phyloP scores from a whole-genome alignment of 345 rosid species.

The Iberis pinnata region DNA sequence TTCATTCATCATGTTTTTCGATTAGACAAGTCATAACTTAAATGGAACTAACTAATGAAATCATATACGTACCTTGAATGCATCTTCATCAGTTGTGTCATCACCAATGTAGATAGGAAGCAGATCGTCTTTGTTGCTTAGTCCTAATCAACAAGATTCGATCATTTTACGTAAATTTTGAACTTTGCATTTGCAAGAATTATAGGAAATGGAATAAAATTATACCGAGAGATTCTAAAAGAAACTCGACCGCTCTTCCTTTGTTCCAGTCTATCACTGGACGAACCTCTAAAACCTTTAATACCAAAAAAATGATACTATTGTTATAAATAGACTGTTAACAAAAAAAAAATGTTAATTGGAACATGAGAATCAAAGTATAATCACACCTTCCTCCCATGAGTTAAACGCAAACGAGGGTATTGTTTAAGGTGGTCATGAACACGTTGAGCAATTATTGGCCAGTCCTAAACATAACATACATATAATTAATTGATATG shows the following conservation, averaged over 20 bases:
- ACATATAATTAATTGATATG: too few relatives aligned
- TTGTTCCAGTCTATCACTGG: conserved; percentile 91
- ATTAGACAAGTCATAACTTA: not conserved
- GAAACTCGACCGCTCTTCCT: conserved; percentile 90
- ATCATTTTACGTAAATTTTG: not conserved
- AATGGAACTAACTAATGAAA: conserved; percentile 6
- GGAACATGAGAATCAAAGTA: too few relatives aligned
- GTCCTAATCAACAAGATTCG: conserved; percentile 38
- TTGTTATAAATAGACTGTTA: not conserved
- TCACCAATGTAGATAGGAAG: conserved; percentile 85
- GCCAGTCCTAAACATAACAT: conserved; percentile 55
- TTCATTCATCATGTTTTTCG: not conserved
- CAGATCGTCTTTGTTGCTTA: conserved; percentile 52
- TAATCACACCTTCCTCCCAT: conserved; percentile 76
- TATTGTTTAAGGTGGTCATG: conserved; percentile 71
- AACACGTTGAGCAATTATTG: conserved; percentile 66
- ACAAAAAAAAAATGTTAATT: not conserved
- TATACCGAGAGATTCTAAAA: conserved; percentile 82
- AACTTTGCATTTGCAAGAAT: not conserved
- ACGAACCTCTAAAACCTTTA: conserved; percentile 93
- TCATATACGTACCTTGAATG: conserved; percentile 54
- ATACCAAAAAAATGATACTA: not conserved
- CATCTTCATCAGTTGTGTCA: conserved; percentile 85
- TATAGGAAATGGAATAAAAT: not conserved
- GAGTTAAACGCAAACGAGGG: conserved; percentile 73